Conservation (phyloP, 2,329 filamentous ascomycete species). For the Cladorrhinum sp. region DNA sequence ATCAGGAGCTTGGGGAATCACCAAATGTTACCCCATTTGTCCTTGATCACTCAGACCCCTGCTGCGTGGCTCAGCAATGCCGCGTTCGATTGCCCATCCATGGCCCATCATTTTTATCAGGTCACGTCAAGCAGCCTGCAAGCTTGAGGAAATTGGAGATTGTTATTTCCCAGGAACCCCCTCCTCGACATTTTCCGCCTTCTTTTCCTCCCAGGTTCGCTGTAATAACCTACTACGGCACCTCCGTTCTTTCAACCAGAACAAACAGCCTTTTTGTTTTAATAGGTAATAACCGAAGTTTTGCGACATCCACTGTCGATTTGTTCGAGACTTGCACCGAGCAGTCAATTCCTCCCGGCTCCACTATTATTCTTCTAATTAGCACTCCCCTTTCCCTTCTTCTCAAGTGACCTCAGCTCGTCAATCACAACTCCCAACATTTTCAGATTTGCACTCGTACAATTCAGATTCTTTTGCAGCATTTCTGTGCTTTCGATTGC, state of each 20-base stretch:
- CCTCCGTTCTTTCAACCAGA: neutral
- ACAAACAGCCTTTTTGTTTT: neutral
- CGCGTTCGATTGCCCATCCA: constrained; percentile 3
- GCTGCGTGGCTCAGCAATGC: constrained; percentile 16
- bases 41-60: constrained; percentile 12
- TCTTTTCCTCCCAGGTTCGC: neutral
- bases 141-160: neutral
- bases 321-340: neutral
- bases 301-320: neutral
- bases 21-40: constrained; percentile 19
- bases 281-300: neutral
- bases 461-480: neutral
- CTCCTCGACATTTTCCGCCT: neutral
- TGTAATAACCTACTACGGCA: neutral
- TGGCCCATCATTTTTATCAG: constrained; percentile 5
- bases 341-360: neutral
- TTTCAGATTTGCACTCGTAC: neutral
- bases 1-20: constrained; percentile 24
- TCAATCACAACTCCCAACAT: neutral
- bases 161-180: constrained; percentile 8
- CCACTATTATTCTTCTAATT: neutral
- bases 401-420: neutral
- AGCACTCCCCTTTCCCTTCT: neutral
- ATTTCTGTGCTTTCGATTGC: neutral
- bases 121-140: neutral